Base-by-base conservation (phyloP, 192 early-diverging fungal genomes). In the Rhizoclosmatium sp. region DNA sequence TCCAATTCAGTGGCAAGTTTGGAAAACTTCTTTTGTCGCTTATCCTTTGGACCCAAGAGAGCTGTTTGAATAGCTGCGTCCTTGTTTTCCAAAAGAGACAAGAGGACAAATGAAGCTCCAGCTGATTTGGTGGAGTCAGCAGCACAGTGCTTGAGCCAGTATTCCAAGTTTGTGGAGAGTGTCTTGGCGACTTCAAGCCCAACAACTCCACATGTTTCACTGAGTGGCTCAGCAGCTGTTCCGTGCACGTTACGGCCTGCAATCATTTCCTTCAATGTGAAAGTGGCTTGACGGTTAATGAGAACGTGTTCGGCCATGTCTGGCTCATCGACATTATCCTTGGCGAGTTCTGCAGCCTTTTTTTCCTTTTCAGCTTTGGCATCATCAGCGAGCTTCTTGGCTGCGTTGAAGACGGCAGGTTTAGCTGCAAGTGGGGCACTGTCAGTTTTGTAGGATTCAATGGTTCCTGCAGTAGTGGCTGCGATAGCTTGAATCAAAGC, bases 371-470 rank as follows among this genome's bases (percentile, higher is more conserved):
- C 75, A 40, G 73, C 78, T 39, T 80, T 86, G 2, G 81, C 82
- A 19, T 84, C 82, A 19, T 81, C 76, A 45, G 88, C 86, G 47
- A 87, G 84, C 31, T 88, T 86, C 75, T 88, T 89, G 41, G 90
- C 87, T 14, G 88, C 78, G 69, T 91, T 89, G 69, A 92, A 86
- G 2, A 79, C 75, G n/a, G 71, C 71, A 1, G 80, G 81, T 47
- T 73, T 66, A 16, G 59, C 64, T 5, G 40, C 31, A 3, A 48
- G 39, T 45, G 54, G n/a, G 10, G 68, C 59, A 44, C 44, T 44
- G 31, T 45, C 47, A 62, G 60, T 51, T 44, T 21, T 40, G 58
- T 60, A 48, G 19, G 68, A 71, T 58, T 66, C 82, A 47, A 73
- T 67, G n/a, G 78, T 79, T 19, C 78, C 80, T 1, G 47, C 66